Percentiles rank a stretch among this genome's conserved stretches.
Conservation (phyloP, 257 asterid species). For the Forsythia suspensa region DNA sequence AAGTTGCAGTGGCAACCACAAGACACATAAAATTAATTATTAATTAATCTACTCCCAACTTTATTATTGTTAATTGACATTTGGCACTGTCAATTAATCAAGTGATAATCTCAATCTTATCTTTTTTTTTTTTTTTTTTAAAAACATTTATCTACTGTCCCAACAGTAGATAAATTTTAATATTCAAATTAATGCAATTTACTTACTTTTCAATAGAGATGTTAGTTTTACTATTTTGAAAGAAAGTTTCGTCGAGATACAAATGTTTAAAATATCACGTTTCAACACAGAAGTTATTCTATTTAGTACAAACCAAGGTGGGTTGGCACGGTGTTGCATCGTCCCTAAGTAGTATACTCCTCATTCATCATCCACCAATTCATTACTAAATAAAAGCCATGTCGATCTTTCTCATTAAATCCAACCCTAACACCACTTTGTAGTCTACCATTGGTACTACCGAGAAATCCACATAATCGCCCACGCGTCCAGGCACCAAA, state of each 20-base stretch:
- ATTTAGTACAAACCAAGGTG: not conserved
- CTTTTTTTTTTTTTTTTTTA: too few species aligned
- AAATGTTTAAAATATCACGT: too few species aligned
- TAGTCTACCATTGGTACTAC: not conserved
- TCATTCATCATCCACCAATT: too few species aligned
- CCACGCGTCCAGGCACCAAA: not conserved
- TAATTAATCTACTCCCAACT: not conserved
- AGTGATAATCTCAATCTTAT: not conserved
- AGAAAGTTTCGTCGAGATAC: too few species aligned
- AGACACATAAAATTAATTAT: conserved; percentile 19
- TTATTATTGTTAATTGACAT: conserved; percentile 4
- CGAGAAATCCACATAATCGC: not conserved
- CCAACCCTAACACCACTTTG: not conserved
- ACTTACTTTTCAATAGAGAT: not conserved
- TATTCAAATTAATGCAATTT: not conserved
- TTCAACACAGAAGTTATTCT: not conserved
- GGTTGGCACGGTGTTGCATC: not conserved
- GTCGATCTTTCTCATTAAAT: not conserved
- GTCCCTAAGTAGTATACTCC: not conserved
- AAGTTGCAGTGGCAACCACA: conserved; percentile 17
- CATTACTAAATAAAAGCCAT: not conserved
- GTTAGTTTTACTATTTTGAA: too few species aligned
- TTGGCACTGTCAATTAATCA: conserved; percentile 4
- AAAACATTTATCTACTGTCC: not conserved
- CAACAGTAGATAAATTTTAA: not conserved